These are phyloP conservation scores for Mediolabrus comicus DNA, from an alignment of 108 stramenopile species.

Conservation along the genomic window DNA sequence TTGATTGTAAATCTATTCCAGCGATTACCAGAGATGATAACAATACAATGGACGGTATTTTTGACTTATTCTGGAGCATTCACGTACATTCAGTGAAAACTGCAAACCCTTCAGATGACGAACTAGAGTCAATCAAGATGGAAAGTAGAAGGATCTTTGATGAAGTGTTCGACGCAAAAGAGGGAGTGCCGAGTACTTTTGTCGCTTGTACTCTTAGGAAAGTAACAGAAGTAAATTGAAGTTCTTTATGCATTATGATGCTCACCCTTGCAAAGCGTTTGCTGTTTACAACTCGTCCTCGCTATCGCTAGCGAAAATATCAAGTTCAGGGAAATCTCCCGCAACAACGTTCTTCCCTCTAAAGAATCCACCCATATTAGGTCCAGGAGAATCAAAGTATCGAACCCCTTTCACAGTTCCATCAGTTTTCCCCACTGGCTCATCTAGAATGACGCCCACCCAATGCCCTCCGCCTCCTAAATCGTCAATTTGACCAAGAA, in stretches of 20 bases:
- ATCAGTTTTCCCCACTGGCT: constrained; percentile 90
- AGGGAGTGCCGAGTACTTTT: constrained; percentile 12
- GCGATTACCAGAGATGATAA: constrained; percentile 14
- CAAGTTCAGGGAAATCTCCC: constrained; percentile 84
- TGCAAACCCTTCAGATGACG: constrained; percentile 1
- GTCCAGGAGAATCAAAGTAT: constrained; percentile 71
- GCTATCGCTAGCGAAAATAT: constrained; percentile 67
- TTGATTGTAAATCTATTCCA: constrained; percentile 11
- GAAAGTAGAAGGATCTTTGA: constrained; percentile 14
- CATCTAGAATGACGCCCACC: constrained; percentile 95
- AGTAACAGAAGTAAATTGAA: too few species aligned
- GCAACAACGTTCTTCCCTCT: constrained; percentile 77
- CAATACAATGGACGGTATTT: constrained; percentile 11
- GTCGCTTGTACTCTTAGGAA: constrained; percentile 19
- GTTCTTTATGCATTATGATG: too few species aligned
- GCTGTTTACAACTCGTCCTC: constrained; percentile 43
- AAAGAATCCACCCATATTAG: constrained; percentile 68
- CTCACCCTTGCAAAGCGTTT: too few species aligned
- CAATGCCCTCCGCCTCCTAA: constrained; percentile 74
- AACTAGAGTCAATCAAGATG: constrained; percentile 6
- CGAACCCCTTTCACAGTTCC: constrained; percentile 65
- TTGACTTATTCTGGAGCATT: constrained; percentile 35
- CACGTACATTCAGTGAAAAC: constrained; percentile 7
- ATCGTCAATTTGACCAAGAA: constrained; percentile 77
- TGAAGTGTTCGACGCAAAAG: constrained; percentile 12